Percentiles rank a stretch among this genome's conserved stretches.
Evolutionary conservation across 768 basidiomycete genomes (phyloP).

Genomic region (Lyophyllum semitale): DNA sequence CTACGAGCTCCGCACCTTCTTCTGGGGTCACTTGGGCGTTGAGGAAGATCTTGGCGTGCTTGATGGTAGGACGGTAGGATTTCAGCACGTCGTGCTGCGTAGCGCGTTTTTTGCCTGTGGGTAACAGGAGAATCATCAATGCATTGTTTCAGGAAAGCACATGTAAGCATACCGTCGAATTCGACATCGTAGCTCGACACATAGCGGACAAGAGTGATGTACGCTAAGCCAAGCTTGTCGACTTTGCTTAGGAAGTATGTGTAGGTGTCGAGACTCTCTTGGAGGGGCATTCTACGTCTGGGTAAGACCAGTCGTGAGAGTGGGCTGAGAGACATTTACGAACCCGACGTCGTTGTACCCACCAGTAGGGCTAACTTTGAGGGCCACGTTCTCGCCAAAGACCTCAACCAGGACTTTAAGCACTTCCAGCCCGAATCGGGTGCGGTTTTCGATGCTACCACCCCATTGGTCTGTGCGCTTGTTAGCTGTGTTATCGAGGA

Average conservation of each 20-base stretch:
- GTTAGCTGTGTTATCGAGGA: slow-evolving; percentile 52
- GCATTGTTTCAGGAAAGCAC: neutral
- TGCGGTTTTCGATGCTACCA: slow-evolving; percentile 58
- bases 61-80: slow-evolving; percentile 35
- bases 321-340: neutral
- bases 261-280: slow-evolving; percentile 44
- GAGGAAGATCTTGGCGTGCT: slow-evolving; percentile 37
- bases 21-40: slow-evolving; percentile 38
- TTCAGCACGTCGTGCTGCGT: slow-evolving; percentile 41
- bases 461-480: slow-evolving; percentile 60
- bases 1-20: slow-evolving; percentile 37
- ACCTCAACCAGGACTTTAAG: slow-evolving; percentile 42
- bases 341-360: slow-evolving; percentile 50
- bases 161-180: slow-evolving; percentile 29
- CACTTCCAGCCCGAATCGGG: slow-evolving; percentile 54
- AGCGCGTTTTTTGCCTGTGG: slow-evolving; percentile 32
- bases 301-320: neutral
- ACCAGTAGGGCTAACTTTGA: slow-evolving; percentile 46
- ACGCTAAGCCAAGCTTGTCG: slow-evolving; percentile 35
- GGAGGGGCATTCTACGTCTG: slow-evolving; percentile 40
- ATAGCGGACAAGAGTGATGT: slow-evolving; percentile 34
- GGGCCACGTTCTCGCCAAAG: slow-evolving; percentile 44
- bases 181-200: slow-evolving; percentile 19
- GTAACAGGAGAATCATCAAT: neutral
- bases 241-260: slow-evolving; percentile 41